Evolutionary conservation across 2,329 filamentous ascomycete genomes (phyloP), one percentile per base, ranked within the genome.

Genomic region (Venturia aucupariae): DNA sequence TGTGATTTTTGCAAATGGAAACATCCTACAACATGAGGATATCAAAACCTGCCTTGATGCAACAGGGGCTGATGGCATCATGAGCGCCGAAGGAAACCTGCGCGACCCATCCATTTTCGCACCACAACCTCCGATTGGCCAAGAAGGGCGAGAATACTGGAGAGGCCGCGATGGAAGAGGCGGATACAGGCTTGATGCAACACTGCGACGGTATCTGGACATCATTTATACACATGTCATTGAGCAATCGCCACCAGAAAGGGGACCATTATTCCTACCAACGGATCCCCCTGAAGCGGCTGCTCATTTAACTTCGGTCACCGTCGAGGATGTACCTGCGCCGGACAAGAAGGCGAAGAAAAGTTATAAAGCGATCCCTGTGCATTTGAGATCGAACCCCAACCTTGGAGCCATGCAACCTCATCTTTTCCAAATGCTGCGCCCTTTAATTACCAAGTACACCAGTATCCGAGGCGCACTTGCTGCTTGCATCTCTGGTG

Each of bases 1-100:
- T 8, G 94, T 99, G 30, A 85, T 99, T 2, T 97, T 99, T 73
- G 94, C 94, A 3, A 99, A 99, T 74, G 94, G 94, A 15, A 99
- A 99, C 72, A 88, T 97, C 42, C 78, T 99, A 65, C 88, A 90
- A 73, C 82, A 88, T 65, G 86, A 81, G 0, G 93, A 99, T 73
- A 79, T 99, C 13, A 83, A 88, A 61, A 79, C 78, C 24, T 97
- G 93, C 71, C 78, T 99, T 24, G 84, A 86, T 61, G 90, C 82
- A 4, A 99, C 94, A 0, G 92, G 92, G 0, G 93, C 88, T 1
- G 94, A 99, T 74, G 94, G 84, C 22, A 86, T 99, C 62, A 97
- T 99, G 94, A 93, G 89, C 69, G 94, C 94, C 5, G 94, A 99
- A 76, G 94, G 92, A 0, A 96, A 97, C 72, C 82, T 99, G 0